Evolutionary conservation across 2,329 filamentous ascomycete genomes (phyloP), one percentile per base, ranked within the genome.

Genomic region (Talaromyces marneffei): DNA sequence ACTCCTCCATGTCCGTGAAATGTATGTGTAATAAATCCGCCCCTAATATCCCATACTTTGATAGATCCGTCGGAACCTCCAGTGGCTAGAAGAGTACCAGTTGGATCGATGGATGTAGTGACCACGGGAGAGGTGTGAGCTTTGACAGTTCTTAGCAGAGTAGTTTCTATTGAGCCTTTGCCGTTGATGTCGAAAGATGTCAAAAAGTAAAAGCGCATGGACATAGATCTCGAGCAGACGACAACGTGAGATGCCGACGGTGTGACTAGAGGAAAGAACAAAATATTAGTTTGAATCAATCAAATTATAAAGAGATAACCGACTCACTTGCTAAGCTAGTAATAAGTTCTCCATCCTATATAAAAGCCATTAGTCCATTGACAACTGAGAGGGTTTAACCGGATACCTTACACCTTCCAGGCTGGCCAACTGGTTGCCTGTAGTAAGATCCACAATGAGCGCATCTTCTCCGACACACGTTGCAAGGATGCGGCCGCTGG

Each of bases 21-120:
- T 0, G 91, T 96, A 75, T 99, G 94, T 29, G 95, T 99, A 33
- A 92, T 87, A 74, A 90, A 97, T 23, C 94, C 94, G 48, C 88
- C 91, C 55, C 83, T 82, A 63, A 99, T 91, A 76, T 99, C 94
- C 93, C 93, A 99, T 57, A 99, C 88, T 75, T 99, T 99, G 69
- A 97, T 90, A 0, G 89, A 85, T 25, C 94, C 94, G 72, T 99
- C 94, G 3, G 94, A 92, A 54, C 90, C 91, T 65, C 95, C 94
- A 16, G 93, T 97, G 16, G 92, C 94, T 46, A 99, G 82, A 12
- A 99, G 80, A 1, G 93, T 96, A 70, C 92, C 89, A 1, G 92
- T 96, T 59, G 85, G 83, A 73, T 99, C 94, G 64, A 94, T 86
- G 1, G 91, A 87, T 14, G 93, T 81, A 8, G 93, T 91, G 1